A percentile compares a stretch with the other conserved stretches of the same genome.
Evolutionary conservation across 306 rosid genomes (phyloP).

Genomic region (Potentilla sterilis): DNA sequence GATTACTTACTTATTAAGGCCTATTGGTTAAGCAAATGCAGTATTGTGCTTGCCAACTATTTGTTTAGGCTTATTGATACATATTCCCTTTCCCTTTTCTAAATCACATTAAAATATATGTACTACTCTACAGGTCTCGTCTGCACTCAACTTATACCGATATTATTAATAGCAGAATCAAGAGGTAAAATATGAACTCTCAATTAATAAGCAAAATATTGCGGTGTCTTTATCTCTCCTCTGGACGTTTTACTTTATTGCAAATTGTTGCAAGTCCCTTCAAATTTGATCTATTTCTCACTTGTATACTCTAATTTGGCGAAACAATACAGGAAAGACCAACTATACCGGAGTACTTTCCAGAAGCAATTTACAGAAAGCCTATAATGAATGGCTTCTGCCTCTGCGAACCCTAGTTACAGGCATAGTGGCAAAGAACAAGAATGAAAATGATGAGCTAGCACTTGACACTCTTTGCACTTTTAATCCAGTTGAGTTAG

Average conservation of each 20-base stretch:
- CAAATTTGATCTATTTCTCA: background rate
- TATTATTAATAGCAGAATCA: constrained; percentile 73
- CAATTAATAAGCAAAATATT: background rate
- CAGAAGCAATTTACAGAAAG: constrained; percentile 36
- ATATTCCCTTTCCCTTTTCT: background rate
- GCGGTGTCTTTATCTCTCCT: background rate
- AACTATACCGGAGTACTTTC: constrained; percentile 53
- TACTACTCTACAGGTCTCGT: constrained; percentile 50
- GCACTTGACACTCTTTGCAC: constrained; percentile 51
- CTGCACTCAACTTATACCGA: constrained; percentile 89
- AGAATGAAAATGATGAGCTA: constrained; percentile 32
- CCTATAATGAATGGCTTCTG: constrained; percentile 48
- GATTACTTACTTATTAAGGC: background rate
- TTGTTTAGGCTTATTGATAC: background rate
- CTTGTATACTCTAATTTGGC: background rate
- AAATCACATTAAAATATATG: background rate
- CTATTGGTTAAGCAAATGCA: background rate
- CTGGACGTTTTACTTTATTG: background rate
- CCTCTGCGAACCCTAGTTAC: constrained; percentile 46
- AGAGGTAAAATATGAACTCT: constrained; percentile 40
- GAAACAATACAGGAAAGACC: constrained; percentile 56
- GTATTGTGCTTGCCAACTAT: background rate
- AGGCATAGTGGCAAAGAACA: constrained; percentile 36
- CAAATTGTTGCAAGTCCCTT: background rate
- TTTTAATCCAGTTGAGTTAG: constrained; percentile 80